Evolutionary conservation across 1,284 basidiomycete genomes (phyloP).

Genomic region (Violaceomyces palustris): DNA sequence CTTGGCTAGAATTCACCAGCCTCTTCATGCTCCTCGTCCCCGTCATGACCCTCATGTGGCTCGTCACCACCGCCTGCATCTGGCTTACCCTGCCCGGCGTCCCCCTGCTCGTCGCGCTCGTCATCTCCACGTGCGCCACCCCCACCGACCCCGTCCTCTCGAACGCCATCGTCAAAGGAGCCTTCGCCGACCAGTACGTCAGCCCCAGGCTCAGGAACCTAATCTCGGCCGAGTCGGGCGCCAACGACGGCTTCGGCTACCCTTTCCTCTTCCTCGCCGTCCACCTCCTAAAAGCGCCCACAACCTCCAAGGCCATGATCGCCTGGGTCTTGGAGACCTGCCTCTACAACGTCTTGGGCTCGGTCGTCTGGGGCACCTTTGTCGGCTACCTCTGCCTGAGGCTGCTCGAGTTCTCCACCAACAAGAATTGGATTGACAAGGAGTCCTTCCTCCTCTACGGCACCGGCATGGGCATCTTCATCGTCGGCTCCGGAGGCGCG

Average conservation of each 20-base stretch:
- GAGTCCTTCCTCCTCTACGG: slow-evolving; percentile 42
- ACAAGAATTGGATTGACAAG: slow-evolving; percentile 39
- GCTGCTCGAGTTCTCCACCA: slow-evolving; percentile 33
- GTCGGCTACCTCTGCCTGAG: slow-evolving; percentile 30
- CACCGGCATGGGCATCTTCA: slow-evolving; percentile 34
- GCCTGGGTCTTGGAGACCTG: slow-evolving; percentile 30
- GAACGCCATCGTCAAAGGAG: slow-evolving; percentile 43
- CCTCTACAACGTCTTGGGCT: slow-evolving; percentile 28
- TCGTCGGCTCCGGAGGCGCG: slow-evolving; percentile 34
- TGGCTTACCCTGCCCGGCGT: slow-evolving; percentile 26
- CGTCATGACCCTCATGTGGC: slow-evolving; percentile 43
- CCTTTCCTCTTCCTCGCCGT: slow-evolving; percentile 42
- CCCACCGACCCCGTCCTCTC: slow-evolving; percentile 43
- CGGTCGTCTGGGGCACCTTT: slow-evolving; percentile 23
- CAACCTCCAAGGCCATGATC: slow-evolving; percentile 20
- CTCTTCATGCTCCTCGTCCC: slow-evolving; percentile 28
- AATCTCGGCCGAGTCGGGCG: slow-evolving; percentile 44
- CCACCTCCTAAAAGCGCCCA: slow-evolving; percentile 21
- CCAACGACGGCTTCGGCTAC: slow-evolving; percentile 41
- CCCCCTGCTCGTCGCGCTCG: slow-evolving; percentile 31
- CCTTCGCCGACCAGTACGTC: slow-evolving; percentile 45
- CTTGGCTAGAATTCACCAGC: slow-evolving; percentile 23
- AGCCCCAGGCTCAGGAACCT: slow-evolving; percentile 38
- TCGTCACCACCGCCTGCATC: slow-evolving; percentile 30
- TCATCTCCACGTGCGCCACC: slow-evolving; percentile 29